Percentiles rank a stretch among this genome's conserved stretches.
phyloP scores from a whole-genome alignment of 371 early-diverging fungal genomes.

The Cladochytrium tenue region DNA sequence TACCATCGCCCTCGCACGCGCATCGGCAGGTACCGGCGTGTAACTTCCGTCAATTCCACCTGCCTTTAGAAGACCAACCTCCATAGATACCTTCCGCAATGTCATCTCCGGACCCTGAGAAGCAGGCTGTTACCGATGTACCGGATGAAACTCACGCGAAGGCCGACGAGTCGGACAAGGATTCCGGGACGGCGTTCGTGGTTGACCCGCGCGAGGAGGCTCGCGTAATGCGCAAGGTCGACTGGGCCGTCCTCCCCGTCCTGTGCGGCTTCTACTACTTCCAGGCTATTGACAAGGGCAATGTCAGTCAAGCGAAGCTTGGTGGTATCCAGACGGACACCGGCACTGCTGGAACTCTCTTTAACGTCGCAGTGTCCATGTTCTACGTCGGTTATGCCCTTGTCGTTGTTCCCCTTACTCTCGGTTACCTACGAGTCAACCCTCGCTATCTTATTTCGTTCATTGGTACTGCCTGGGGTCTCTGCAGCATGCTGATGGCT shows the following conservation, averaged over 20 bases:
- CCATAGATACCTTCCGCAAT: too few relatives aligned
- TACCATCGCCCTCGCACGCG: too few relatives aligned
- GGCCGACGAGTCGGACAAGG: too few relatives aligned
- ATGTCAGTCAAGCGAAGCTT: conserved; percentile 8
- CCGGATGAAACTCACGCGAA: too few relatives aligned
- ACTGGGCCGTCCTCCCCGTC: conserved; percentile 11
- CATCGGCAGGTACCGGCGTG: too few relatives aligned
- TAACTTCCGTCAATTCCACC: too few relatives aligned
- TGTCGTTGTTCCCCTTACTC: not conserved
- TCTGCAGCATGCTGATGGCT: conserved; percentile 3
- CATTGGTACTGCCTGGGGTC: conserved; percentile 16
- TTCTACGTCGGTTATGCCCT: conserved; percentile 12
- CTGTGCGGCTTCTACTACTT: conserved; percentile 18
- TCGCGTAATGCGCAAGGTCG: conserved; percentile 2
- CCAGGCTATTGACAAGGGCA: conserved; percentile 21
- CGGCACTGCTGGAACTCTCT: conserved; percentile 2
- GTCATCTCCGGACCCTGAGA: too few relatives aligned
- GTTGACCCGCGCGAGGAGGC: not conserved
- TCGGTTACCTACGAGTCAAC: not conserved
- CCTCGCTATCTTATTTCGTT: conserved; percentile 9
- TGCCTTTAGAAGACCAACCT: too few relatives aligned
- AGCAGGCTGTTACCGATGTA: too few relatives aligned
- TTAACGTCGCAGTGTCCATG: conserved; percentile 13
- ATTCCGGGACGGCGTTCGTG: too few relatives aligned
- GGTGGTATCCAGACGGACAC: conserved; percentile 13